Evolutionary conservation across 805 yeast genomes (phyloP), one percentile per base, ranked within the genome.

Genomic region (Yamadazyma kitorensis): DNA sequence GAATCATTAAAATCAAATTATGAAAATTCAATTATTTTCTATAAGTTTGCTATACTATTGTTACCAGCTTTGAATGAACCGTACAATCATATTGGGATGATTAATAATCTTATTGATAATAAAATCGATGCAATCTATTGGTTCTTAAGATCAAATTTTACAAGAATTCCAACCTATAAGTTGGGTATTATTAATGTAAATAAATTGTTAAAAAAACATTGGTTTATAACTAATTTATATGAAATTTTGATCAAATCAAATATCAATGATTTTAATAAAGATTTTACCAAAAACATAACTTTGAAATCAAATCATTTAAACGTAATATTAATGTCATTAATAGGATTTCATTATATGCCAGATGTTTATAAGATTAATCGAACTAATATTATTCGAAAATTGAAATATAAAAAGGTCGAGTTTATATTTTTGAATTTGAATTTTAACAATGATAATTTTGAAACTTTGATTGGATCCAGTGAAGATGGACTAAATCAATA

Each of bases 61-160:
- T 54, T 81, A 17, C 89, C 91, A 1, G 75, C 86, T 0, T 64
- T 80, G 37, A 84, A 84, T 34, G 88, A 81, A 47, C 81, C 78
- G 18, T 74, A 74, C 45, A 76, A 76, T 44, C 80, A 76, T 44
- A 66, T 76, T 30, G 85, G 81, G 3, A 71, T 65, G 50, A 61
- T 68, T 15, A 43, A 48, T 40, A 65, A 66, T 39, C 32, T 53
- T n/a, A 37, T 64, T 30, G 72, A 68, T 36, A 74, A 72, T 40
- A 68, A 67, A 33, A 68, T 61, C 38, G 58, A 59, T 31, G 75
- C 79, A 17, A 61, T 70, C 24, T 68, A 74, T 40, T 75, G 78
- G 64, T 72, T 76, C 34, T 59, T 75, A 29, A 61, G 86, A 44
- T 76, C 84, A 3, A 67, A 70, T 14, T 62, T 74, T 42, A 72